A percentile compares a stretch with the other conserved stretches of the same genome.
phyloP scores from a whole-genome alignment of 2,329 filamentous ascomycete species.

The Ophiostoma tasmaniense region DNA sequence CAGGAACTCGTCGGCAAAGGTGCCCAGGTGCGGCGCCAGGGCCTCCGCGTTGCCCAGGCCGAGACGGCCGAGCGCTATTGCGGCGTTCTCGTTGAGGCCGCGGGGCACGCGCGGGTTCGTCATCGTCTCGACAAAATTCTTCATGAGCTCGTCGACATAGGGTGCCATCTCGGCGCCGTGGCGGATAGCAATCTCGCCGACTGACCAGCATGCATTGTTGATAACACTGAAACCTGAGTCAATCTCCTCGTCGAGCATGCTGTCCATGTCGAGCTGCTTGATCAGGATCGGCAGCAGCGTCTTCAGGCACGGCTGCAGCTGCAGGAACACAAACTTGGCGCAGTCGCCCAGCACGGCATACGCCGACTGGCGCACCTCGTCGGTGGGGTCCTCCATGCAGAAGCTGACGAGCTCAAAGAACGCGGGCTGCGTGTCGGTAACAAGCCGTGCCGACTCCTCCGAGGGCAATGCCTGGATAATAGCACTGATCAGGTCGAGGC shows the following conservation, averaged over 20 bases:
- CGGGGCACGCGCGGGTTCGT: conserved; percentile 76
- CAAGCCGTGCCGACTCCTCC: conserved; percentile 64
- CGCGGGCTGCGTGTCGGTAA: conserved; percentile 64
- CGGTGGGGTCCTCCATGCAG: conserved; percentile 84
- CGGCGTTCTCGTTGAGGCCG: conserved; percentile 86
- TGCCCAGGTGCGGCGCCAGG: conserved; percentile 68
- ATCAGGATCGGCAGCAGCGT: conserved; percentile 74
- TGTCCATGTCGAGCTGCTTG: conserved; percentile 75
- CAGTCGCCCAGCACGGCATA: conserved; percentile 93
- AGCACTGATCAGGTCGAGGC: conserved; percentile 83
- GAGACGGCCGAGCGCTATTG: conserved; percentile 81
- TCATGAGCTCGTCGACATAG: conserved; percentile 68
- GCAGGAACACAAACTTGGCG: conserved; percentile 80
- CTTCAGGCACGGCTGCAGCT: conserved; percentile 65
- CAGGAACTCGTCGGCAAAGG: conserved; percentile 76
- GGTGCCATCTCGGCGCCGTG: conserved; percentile 65
- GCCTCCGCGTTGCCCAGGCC: conserved; percentile 69
- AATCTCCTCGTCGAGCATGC: conserved; percentile 67
- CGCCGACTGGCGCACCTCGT: conserved; percentile 91
- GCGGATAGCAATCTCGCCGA: conserved; percentile 82
- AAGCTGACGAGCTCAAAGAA: conserved; percentile 87
- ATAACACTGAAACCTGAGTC: conserved; percentile 84
- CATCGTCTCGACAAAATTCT: conserved; percentile 72
- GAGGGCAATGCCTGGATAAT: conserved; percentile 82
- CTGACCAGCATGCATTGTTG: conserved; percentile 97